Evolutionary conservation across 305 asterid genomes (phyloP).

Genomic region (Solanum hybrid): DNA sequence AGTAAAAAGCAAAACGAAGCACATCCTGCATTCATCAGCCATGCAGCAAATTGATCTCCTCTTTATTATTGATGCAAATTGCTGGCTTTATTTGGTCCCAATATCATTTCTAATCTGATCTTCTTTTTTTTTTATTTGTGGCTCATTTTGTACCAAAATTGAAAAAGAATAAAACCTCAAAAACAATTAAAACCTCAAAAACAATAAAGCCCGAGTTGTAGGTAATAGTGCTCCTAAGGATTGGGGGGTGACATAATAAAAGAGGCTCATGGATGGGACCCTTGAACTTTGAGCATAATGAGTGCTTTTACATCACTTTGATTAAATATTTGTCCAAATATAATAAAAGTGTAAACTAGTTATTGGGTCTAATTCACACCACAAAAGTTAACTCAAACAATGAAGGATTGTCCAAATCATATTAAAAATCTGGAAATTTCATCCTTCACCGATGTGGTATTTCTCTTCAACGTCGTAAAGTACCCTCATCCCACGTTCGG

Average conservation of each 20-base stretch:
- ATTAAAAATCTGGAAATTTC: neutral
- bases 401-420: neutral
- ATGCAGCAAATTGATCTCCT: neutral
- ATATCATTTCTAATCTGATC: neutral
- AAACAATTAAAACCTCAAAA: neutral
- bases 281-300: neutral
- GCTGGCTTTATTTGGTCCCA: neutral
- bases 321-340: neutral
- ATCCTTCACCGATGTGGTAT: neutral
- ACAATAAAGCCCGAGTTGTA: neutral
- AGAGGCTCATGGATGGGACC: neutral
- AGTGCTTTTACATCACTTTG: neutral
- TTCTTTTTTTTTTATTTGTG: neutral
- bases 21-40: neutral
- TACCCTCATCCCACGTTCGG: neutral
- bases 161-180: neutral
- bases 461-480: neutral
- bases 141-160: neutral
- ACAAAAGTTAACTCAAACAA: neutral
- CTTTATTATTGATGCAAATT: neutral
- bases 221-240: constrained; percentile 8
- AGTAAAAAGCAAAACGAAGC: neutral
- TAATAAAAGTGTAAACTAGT: neutral
- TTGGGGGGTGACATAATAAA: neutral
- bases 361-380: neutral